phyloP scores from a whole-genome alignment of 345 rosid genomes.

The Hibiscus mutabilis region DNA sequence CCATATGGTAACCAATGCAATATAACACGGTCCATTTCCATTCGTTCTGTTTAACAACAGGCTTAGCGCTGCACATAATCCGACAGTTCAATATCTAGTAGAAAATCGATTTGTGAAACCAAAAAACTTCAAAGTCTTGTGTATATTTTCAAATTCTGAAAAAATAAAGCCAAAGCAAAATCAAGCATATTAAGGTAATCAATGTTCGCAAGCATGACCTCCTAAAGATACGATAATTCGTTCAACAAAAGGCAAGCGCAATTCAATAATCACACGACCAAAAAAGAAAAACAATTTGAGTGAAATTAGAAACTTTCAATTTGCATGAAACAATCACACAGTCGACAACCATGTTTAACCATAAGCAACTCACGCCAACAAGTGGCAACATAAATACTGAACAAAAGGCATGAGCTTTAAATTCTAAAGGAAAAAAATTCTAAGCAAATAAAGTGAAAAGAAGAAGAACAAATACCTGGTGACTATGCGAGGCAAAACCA shows the following conservation, averaged over 20 bases:
- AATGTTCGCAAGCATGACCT: neutral
- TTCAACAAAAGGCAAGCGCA: neutral
- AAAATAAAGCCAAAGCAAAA: neutral
- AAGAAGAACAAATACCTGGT: constrained; percentile 36
- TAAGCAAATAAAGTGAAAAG: too few relatives aligned
- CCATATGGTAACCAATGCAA: neutral
- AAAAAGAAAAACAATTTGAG: neutral
- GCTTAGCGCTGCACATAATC: neutral
- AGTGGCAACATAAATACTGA: neutral
- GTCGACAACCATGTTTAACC: neutral
- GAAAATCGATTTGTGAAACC: neutral
- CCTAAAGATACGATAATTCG: neutral
- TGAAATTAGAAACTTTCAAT: neutral
- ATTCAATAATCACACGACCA: neutral
- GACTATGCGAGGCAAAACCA: constrained; percentile 51
- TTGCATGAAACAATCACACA: neutral
- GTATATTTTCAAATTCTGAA: neutral
- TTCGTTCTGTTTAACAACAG: neutral
- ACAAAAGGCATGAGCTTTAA: neutral
- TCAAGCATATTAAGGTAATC: neutral
- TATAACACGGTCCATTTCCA: neutral
- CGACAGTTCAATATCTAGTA: neutral
- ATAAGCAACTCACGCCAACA: neutral
- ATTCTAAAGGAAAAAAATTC: neutral
- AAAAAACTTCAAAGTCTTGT: neutral